Evolutionary conservation across 805 yeast genomes (phyloP).

Genomic region (Limtongozyma cylindracea): DNA sequence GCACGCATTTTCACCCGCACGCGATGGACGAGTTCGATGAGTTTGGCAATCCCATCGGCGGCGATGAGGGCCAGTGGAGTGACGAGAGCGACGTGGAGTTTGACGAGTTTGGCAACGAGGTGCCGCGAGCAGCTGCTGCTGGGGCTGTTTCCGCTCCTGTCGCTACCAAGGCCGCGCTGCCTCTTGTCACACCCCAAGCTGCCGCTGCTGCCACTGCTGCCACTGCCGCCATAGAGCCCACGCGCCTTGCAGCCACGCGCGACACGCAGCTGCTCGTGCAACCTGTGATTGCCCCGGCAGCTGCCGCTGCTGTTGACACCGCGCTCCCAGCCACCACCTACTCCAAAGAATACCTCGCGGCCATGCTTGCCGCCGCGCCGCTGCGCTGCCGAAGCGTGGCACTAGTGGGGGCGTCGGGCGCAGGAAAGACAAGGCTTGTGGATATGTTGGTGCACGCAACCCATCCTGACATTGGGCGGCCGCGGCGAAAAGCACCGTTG

Average conservation of each 20-base stretch:
- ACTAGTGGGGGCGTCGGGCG: conserved; percentile 54
- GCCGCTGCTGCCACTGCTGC: too few species aligned
- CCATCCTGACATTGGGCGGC: conserved; percentile 12
- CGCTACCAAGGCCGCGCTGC: too few species aligned
- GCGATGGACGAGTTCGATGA: conserved; percentile 63
- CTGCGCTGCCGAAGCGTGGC: conserved; percentile 52
- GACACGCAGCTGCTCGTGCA: too few species aligned
- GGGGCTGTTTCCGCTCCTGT: too few species aligned
- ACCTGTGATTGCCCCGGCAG: too few species aligned
- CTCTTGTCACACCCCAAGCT: too few species aligned
- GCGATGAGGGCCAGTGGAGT: conserved; percentile 3
- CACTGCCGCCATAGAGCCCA: too few species aligned
- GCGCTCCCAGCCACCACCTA: conserved; percentile 33
- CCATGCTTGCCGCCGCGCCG: conserved; percentile 20
- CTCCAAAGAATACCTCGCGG: conserved; percentile 33
- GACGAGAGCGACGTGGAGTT: conserved; percentile 20
- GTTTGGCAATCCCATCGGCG: conserved; percentile 46
- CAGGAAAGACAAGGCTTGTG: conserved; percentile 67
- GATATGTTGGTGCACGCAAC: conserved; percentile 47
- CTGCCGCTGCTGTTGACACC: conserved; percentile 2
- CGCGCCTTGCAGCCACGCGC: too few species aligned
- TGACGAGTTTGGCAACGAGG: conserved; percentile 2
- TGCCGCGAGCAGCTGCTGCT: too few species aligned
- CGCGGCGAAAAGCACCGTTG: conserved; percentile 14
- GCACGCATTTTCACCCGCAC: too few species aligned